Evolutionary conservation across 371 early-diverging fungal species (phyloP), one percentile per base, ranked within the genome.

Genomic region (Saksenaea vasiformis): DNA sequence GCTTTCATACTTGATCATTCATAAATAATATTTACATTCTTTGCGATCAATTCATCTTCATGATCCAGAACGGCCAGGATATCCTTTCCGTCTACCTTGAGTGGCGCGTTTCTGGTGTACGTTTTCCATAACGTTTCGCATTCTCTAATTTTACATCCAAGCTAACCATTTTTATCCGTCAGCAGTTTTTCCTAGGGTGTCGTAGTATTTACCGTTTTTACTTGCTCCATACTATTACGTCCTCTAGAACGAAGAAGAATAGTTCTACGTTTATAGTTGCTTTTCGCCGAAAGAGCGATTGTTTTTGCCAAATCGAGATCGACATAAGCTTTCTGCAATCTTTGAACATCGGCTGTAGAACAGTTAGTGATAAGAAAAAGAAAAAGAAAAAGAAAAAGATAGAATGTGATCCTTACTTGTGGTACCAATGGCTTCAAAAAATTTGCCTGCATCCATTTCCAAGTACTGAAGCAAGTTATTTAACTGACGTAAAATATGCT

Each of bases 251-350:
- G 65, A 24, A 74, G 28, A 31, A 70, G 36, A 17, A 54, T 65
- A 26, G 58, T 66, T 54, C 74, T 61, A 5, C 65, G 64, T 41
- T 71, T 74, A 26, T 65, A 58, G 31, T 71, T 65, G 41, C 47
- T 64, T 54, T 66, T 61, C 10, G 67, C 64, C n/a, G 71, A 65
- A n/a, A 61, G 63, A 34, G 66, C 60, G 22, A 74, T 63, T 24
- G 68, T 71, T 61, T 68, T 71, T 39, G 74, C 71, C 15, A 74
- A 65, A 43, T 71, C 66, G 28, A 74, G 68, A 41, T 74, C 63
- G 9, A 61, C 51, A 61, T 56, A 67, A 9, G 69, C 65, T 36
- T 68, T 70, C 55, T 66, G 68, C 38, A 74, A 59, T 57, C 64
- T 68, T 31, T 66, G 54, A 15, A 69, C 54, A 55, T 72, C 70